Base-by-base conservation (phyloP, 1,284 basidiomycete species). In the Pseudozyma thailandica region DNA sequence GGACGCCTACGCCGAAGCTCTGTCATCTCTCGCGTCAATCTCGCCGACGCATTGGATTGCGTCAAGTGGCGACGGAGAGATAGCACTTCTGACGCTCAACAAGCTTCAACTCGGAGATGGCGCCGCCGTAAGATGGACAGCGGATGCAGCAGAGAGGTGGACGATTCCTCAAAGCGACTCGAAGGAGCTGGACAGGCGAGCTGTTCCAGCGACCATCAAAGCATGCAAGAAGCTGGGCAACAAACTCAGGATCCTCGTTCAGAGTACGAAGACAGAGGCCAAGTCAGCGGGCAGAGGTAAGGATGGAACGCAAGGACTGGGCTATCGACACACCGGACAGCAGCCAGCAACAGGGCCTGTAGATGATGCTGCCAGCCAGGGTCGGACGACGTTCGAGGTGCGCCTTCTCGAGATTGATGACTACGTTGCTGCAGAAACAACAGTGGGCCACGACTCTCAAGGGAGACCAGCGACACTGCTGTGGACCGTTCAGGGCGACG, bases 401-500 rank as follows among this genome's bases (percentile, higher is more conserved):
- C 58, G 28, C 8, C 54, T 66, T 6, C 3, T 72, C 42, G 50
- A 60, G 27, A 16, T 62, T 12, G 44, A 51, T 20, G 45, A 35
- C n/a, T 13, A 8, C 21, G 42, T 13, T 4, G 13, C n/a, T 20
- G 31, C 23, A 4, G 8, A 26, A 30, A 15, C 33, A 15, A 16
- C 20, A 13, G 13, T 27, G 25, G 18, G 3, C 10, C 16, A 35
- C 2, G 41, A 44, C 4, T n/a, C 13, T 13, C 33, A 46, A 23
- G 25, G 13, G 6, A 37, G 23, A 20, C 10, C 33, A 13, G 27
- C 39, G 4, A 26, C 7, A 9, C 21, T 57, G n/a, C 16, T 51
- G 6, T 72, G 70, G 64, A 41, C 30, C 3, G 47, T 65, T 10
- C 46, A 44, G 9, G 70, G 73, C 27, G 57, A 68, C 9, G 73